These are phyloP conservation scores for Ambrosiella beaveri DNA, from an alignment of 2,329 filamentous ascomycete species.

Conservation along the genomic window DNA sequence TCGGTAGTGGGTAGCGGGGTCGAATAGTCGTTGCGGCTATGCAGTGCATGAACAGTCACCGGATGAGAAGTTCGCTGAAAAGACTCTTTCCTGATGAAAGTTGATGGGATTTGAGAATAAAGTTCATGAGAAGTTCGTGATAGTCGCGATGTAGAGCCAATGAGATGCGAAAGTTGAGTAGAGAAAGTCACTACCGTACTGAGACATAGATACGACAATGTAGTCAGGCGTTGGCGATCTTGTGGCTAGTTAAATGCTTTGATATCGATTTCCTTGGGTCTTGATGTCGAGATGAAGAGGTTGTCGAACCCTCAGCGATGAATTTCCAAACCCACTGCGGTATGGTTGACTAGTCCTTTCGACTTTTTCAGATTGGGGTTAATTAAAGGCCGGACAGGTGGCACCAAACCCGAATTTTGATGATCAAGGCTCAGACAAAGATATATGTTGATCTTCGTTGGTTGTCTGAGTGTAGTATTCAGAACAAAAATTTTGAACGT, in stretches of 20 bases:
- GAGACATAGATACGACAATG: background rate
- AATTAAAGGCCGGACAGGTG: background rate
- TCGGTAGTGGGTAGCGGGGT: too few species aligned
- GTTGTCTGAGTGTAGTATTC: background rate
- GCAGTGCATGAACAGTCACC: too few species aligned
- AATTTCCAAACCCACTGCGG: background rate
- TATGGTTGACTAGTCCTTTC: background rate
- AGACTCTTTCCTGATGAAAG: too few species aligned
- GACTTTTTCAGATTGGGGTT: constrained; percentile 10
- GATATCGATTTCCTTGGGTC: background rate
- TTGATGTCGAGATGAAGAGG: constrained; percentile 6
- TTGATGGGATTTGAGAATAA: too few species aligned
- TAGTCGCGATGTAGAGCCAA: too few species aligned
- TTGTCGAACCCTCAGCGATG: constrained; percentile 1
- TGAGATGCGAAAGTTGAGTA: background rate
- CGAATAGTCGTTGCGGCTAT: too few species aligned
- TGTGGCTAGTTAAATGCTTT: background rate
- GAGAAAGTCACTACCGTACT: background rate
- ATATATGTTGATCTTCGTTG: background rate
- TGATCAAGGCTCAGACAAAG: too few species aligned
- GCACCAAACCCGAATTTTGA: background rate
- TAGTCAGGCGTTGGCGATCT: background rate
- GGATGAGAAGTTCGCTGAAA: too few species aligned
- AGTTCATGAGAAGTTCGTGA: too few species aligned
- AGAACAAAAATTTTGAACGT: too few species aligned